Evolutionary conservation across 768 basidiomycete genomes (phyloP).

Genomic region (Kwoniella europaea): DNA sequence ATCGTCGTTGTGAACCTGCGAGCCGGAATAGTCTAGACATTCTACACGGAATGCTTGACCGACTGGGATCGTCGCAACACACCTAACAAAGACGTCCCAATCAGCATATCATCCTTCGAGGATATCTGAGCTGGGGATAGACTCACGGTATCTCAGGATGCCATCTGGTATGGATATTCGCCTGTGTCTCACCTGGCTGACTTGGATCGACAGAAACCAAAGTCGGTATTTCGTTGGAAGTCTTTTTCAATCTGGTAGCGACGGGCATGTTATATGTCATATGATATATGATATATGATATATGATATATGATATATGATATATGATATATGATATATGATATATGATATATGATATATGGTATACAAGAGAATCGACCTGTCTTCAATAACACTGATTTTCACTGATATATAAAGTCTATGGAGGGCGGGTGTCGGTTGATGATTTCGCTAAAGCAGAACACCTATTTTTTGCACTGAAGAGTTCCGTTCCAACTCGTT

Average conservation of each 20-base stretch:
- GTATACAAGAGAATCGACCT: too few species aligned
- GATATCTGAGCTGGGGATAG: not conserved
- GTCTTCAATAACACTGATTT: too few species aligned
- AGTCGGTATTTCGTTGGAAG: constrained; percentile 28
- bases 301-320: not conserved
- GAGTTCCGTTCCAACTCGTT: too few species aligned
- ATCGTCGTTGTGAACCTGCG: constrained; percentile 37
- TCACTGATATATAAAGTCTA: too few species aligned
- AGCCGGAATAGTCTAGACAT: constrained; percentile 40
- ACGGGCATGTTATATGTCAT: constrained; percentile 4
- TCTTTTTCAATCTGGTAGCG: constrained; percentile 2
- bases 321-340: not conserved
- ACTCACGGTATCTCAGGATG: constrained; percentile 42
- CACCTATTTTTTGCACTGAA: too few species aligned
- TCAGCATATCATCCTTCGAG: not conserved
- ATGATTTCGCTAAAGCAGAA: too few species aligned
- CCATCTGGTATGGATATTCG: constrained; percentile 36
- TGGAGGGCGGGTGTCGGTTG: too few species aligned
- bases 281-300: too few species aligned
- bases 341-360: not conserved
- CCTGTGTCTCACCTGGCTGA: constrained; percentile 24
- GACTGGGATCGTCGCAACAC: constrained; percentile 28
- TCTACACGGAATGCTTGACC: constrained; percentile 34
- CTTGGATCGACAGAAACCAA: constrained; percentile 28
- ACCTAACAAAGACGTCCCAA: constrained; percentile 9